phyloP scores from a whole-genome alignment of 73 alveolate species.

The Vitrella brassicaformis region DNA sequence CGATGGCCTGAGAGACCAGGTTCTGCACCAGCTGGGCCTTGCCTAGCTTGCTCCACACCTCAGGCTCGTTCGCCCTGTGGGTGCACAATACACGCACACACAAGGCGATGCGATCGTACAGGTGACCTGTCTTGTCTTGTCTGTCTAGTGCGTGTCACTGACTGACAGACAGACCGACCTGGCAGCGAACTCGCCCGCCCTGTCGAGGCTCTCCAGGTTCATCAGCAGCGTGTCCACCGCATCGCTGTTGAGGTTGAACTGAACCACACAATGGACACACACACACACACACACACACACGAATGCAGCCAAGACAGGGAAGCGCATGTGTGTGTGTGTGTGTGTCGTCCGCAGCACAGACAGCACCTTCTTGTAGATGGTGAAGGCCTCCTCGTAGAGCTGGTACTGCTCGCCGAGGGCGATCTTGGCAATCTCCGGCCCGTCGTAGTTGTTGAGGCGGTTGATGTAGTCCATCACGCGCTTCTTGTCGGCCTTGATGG shows the following conservation, averaged over 20 bases:
- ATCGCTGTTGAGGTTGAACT: conserved; percentile 17
- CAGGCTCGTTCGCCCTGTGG: conserved; percentile 46
- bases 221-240: conserved; percentile 82
- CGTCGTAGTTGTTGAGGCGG: conserved; percentile 98
- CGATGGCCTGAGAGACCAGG: conserved; percentile 55
- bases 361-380: conserved; percentile 85
- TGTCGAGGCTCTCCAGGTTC: conserved; percentile 63
- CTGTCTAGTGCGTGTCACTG: too few species aligned
- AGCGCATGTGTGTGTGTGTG: too few species aligned
- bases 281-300: conserved; percentile 1
- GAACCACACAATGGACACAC: not conserved
- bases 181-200: conserved; percentile 83
- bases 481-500: conserved; percentile 89
- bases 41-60: conserved; percentile 94
- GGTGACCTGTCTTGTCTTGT: too few species aligned
- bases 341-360: too few species aligned
- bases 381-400: conserved; percentile 87
- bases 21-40: conserved; percentile 80
- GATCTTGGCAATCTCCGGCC: conserved; percentile 86
- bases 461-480: conserved; percentile 94
- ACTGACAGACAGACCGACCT: too few species aligned
- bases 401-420: conserved; percentile 62
- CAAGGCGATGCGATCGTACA: not conserved
- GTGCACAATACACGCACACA: not conserved
- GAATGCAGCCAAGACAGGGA: not conserved